These are phyloP conservation scores for Tolypocladium pustulatum DNA, from an alignment of 2,329 filamentous ascomycete genomes.

Conservation along the genomic window DNA sequence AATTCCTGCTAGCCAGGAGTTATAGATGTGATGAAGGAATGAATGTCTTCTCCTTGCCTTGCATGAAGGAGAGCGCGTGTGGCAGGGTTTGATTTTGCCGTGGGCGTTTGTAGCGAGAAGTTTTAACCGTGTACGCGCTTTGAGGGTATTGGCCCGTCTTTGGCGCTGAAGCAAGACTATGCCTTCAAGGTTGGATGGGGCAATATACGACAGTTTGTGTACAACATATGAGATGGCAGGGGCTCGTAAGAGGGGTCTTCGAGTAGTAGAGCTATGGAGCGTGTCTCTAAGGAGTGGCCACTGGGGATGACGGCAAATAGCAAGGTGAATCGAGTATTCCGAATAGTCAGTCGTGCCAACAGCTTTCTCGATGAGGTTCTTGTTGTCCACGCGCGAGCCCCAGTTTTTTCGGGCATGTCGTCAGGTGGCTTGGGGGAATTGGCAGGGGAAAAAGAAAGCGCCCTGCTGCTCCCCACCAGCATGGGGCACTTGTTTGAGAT, in stretches of 20 bases:
- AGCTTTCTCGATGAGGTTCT: no score
- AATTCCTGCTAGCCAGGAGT: no score
- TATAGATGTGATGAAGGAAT: neutral
- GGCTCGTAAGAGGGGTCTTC: neutral
- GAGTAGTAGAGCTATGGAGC: neutral
- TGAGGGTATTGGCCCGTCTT: neutral
- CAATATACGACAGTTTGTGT: neutral
- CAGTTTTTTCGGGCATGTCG: neutral
- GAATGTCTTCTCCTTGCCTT: neutral
- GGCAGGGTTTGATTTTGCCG: neutral
- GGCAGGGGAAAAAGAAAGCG: neutral
- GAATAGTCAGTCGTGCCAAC: neutral
- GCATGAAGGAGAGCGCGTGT: neutral
- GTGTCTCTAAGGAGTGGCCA: neutral
- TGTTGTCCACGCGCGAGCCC: no score
- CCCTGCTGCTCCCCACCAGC: neutral
- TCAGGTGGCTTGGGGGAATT: neutral
- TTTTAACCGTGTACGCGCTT: neutral
- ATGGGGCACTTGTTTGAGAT: neutral
- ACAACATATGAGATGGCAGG: neutral
- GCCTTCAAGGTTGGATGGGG: neutral
- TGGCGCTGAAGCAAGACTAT: neutral
- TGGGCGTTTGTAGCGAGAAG: neutral
- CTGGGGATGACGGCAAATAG: neutral
- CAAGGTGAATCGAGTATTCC: no score